Evolutionary conservation across 2,329 filamentous ascomycete species (phyloP).

Genomic region (Domatiomyces catenatus): DNA sequence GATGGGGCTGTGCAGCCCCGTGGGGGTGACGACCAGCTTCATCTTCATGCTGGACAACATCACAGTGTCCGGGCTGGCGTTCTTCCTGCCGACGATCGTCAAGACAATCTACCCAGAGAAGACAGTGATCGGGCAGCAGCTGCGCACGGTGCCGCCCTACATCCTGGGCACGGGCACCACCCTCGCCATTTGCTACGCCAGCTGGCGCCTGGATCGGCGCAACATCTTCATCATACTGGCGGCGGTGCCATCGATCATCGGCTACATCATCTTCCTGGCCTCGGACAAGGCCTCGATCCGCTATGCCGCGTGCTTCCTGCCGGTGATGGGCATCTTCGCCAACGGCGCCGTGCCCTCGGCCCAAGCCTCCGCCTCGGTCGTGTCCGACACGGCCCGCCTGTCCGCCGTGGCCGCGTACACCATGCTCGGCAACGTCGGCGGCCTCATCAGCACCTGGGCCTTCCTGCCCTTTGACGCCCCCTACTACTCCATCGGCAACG

Average conservation of each 20-base stretch:
- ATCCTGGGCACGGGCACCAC: slow-evolving; percentile 53
- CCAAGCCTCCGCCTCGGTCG: slow-evolving; percentile 53
- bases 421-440: slow-evolving; percentile 61
- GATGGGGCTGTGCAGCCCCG: slow-evolving; percentile 48
- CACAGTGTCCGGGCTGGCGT: slow-evolving; percentile 54
- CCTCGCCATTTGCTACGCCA: slow-evolving; percentile 44
- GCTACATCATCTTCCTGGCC: slow-evolving; percentile 57
- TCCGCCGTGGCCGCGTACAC: slow-evolving; percentile 52
- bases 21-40: slow-evolving; percentile 41
- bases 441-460: slow-evolving; percentile 49
- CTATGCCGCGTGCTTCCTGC: slow-evolving; percentile 57
- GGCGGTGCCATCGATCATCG: slow-evolving; percentile 50
- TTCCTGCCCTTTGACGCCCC: slow-evolving; percentile 50
- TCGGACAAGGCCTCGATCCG: slow-evolving; percentile 37
- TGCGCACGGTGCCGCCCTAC: slow-evolving; percentile 57
- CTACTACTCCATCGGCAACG: slow-evolving; percentile 55
- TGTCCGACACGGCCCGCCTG: slow-evolving; percentile 53
- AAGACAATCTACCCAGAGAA: slow-evolving; percentile 48
- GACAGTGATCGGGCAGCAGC: slow-evolving; percentile 47
- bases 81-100: slow-evolving; percentile 58
- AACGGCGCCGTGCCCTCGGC: slow-evolving; percentile 52
- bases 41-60: slow-evolving; percentile 53
- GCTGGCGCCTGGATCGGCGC: slow-evolving; percentile 45
- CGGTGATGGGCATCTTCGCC: slow-evolving; percentile 48
- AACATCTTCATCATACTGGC: slow-evolving; percentile 45